phyloP scores from a whole-genome alignment of 2,329 filamentous ascomycete genomes.

The Colletotrichum echinochloae region DNA sequence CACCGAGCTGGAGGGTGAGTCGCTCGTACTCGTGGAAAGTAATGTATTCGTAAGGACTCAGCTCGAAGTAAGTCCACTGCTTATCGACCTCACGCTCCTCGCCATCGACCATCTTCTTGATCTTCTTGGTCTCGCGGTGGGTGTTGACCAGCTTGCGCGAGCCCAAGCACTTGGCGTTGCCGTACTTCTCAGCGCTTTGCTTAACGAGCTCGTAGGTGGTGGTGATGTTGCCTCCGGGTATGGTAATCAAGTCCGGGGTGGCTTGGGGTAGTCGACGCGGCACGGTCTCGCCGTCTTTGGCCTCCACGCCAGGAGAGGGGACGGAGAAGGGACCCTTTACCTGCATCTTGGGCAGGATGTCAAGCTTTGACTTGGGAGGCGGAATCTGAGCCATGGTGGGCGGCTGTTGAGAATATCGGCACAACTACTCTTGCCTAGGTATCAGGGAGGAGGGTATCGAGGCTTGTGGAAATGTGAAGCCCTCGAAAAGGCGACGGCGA shows the following conservation, averaged over 20 bases:
- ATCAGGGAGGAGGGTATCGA: background rate
- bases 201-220: constrained; percentile 83
- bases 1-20: constrained; percentile 74
- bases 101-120: constrained; percentile 89
- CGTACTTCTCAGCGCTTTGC: constrained; percentile 73
- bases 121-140: constrained; percentile 86
- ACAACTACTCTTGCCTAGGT: background rate
- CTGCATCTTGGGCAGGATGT: constrained; percentile 59
- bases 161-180: constrained; percentile 74
- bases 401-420: background rate
- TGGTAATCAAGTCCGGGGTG: constrained; percentile 71
- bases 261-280: constrained; percentile 74
- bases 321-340: constrained; percentile 76
- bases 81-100: constrained; percentile 84
- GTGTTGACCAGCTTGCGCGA: constrained; percentile 80
- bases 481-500: background rate
- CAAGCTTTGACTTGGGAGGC: constrained; percentile 39
- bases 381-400: constrained; percentile 30
- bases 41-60: constrained; percentile 81
- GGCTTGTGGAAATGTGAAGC: constrained; percentile 1
- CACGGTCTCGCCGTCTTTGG: constrained; percentile 79
- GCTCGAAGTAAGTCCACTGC: constrained; percentile 90
- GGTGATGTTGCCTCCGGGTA: constrained; percentile 72
- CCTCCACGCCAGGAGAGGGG: constrained; percentile 72
- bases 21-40: constrained; percentile 84